A percentile compares a stretch with the other conserved stretches of the same genome.
Evolutionary conservation across 257 asterid genomes (phyloP).

Genomic region (Echium plantagineum): DNA sequence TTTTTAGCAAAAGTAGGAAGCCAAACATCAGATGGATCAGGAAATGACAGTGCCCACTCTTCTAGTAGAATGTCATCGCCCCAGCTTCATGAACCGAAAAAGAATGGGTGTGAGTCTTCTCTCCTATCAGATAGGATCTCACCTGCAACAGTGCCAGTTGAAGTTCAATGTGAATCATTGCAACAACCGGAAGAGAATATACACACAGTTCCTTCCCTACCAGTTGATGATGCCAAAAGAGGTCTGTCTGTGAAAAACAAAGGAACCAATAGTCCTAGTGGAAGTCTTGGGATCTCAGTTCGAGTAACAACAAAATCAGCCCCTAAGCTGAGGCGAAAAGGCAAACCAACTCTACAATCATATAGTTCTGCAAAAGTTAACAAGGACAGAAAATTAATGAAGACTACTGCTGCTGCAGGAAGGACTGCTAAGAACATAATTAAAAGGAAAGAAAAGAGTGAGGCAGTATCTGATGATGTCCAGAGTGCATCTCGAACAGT

Average conservation of each 20-base stretch:
- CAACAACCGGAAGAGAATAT: constrained; percentile 23
- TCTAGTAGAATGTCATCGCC: constrained; percentile 22
- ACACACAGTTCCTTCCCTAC: constrained; percentile 13
- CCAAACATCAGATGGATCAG: constrained; percentile 2
- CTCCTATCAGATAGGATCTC: constrained; percentile 10
- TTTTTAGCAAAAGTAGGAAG: constrained; percentile 13
- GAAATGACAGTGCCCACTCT: constrained; percentile 10
- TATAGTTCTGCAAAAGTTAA: constrained; percentile 35
- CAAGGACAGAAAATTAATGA: constrained; percentile 34
- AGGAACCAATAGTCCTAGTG: constrained; percentile 18
- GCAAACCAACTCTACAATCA: constrained; percentile 33
- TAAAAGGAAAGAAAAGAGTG: constrained; percentile 48
- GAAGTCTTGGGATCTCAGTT: constrained; percentile 25
- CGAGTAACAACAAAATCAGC: constrained; percentile 34
- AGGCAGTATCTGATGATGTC: constrained; percentile 13
- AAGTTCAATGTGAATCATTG: constrained; percentile 13
- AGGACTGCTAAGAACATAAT: constrained; percentile 52
- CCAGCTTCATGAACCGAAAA: constrained; percentile 2
- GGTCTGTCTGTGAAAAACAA: constrained; percentile 20
- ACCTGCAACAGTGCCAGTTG: constrained; percentile 18
- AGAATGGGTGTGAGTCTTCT: constrained; percentile 12
- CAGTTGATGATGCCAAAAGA: constrained; percentile 13
- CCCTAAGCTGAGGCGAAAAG: constrained; percentile 46
- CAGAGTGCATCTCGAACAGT: constrained; percentile 19
- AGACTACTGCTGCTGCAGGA: constrained; percentile 36